These are phyloP conservation scores for Pseudoturritis turrita DNA, from an alignment of 345 rosid genomes.

Conservation along the genomic window DNA sequence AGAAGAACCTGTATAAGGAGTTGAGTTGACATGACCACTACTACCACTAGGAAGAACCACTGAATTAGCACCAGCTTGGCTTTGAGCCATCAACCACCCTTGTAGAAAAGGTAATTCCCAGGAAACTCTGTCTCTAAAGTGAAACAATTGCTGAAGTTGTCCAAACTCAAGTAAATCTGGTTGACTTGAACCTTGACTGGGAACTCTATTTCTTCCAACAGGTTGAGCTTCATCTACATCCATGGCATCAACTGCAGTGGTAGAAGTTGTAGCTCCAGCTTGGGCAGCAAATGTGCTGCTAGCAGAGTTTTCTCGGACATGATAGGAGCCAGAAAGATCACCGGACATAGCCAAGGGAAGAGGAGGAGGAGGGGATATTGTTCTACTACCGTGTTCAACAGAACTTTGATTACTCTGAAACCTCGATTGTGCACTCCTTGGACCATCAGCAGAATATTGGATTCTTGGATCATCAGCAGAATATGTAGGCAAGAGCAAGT, in stretches of 20 bases:
- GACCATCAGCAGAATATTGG: slow-evolving; percentile 35
- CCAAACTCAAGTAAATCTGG: slow-evolving; percentile 38
- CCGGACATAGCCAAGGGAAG: slow-evolving; percentile 41
- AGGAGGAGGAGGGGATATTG: slow-evolving; percentile 35
- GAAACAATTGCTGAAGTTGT: slow-evolving; percentile 49
- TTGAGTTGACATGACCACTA: slow-evolving; percentile 35
- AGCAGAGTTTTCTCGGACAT: slow-evolving; percentile 26
- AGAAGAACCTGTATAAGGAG: slow-evolving; percentile 34
- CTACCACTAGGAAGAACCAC: slow-evolving; percentile 39
- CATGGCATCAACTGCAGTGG: slow-evolving; percentile 44
- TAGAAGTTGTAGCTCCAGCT: slow-evolving; percentile 36
- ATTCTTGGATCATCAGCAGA: slow-evolving; percentile 47
- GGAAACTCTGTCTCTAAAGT: slow-evolving; percentile 51
- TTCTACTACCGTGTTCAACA: slow-evolving; percentile 32
- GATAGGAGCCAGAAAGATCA: slow-evolving; percentile 37
- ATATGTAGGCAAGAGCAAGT: slow-evolving; percentile 46
- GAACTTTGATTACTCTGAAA: slow-evolving; percentile 38
- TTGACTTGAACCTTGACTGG: slow-evolving; percentile 29
- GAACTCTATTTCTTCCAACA: slow-evolving; percentile 32
- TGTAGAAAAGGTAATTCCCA: slow-evolving; percentile 76
- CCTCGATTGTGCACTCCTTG: slow-evolving; percentile 40
- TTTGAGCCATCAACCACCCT: slow-evolving; percentile 76
- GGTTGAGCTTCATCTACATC: slow-evolving; percentile 61
- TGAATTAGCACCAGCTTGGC: slow-evolving; percentile 52
- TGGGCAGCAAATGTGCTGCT: slow-evolving; percentile 31